A percentile compares a stretch with the other conserved stretches of the same genome.
phyloP scores from a whole-genome alignment of 805 yeast species.

The Saturnispora galanensis region DNA sequence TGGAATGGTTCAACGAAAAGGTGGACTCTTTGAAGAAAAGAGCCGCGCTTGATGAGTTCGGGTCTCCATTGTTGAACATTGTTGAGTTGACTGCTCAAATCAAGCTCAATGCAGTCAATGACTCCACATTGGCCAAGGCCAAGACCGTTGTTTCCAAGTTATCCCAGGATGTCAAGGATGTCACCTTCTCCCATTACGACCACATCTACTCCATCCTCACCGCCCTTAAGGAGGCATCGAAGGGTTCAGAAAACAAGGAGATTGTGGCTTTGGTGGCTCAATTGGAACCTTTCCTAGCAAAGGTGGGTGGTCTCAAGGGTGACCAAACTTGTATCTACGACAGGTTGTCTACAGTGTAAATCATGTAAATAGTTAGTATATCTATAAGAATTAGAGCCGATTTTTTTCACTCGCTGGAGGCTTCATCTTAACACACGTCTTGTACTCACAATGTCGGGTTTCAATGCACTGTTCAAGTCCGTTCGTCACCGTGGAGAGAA shows the following conservation, averaged over 20 bases:
- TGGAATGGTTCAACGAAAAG: constrained; percentile 14
- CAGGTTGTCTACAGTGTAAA: too few relatives aligned
- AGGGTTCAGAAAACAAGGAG: not conserved
- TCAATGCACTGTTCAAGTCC: constrained; percentile 1
- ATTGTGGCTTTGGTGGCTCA: constrained; percentile 4
- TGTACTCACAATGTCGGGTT: constrained; percentile 2
- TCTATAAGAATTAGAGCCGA: constrained; percentile 3
- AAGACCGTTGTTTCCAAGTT: not conserved
- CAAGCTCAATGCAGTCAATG: not conserved
- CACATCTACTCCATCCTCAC: constrained; percentile 10
- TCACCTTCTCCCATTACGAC: constrained; percentile 9
- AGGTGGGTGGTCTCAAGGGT: constrained; percentile 7
- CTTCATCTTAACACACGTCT: too few relatives aligned
- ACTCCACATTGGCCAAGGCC: not conserved
- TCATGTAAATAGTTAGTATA: not conserved
- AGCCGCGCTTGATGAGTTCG: constrained; percentile 3
- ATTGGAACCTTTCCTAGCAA: constrained; percentile 5
- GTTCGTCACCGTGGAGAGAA: constrained; percentile 10
- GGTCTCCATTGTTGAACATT: not conserved
- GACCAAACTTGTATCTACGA: not conserved
- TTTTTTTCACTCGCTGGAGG: not conserved
- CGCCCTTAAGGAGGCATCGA: constrained; percentile 11
- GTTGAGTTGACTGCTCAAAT: constrained; percentile 3
- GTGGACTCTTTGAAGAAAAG: constrained; percentile 12
- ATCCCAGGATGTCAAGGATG: not conserved